A percentile compares a stretch with the other conserved stretches of the same genome.
Conservation (phyloP, 2,329 filamentous ascomycete species). For the Penicillium polonicum region DNA sequence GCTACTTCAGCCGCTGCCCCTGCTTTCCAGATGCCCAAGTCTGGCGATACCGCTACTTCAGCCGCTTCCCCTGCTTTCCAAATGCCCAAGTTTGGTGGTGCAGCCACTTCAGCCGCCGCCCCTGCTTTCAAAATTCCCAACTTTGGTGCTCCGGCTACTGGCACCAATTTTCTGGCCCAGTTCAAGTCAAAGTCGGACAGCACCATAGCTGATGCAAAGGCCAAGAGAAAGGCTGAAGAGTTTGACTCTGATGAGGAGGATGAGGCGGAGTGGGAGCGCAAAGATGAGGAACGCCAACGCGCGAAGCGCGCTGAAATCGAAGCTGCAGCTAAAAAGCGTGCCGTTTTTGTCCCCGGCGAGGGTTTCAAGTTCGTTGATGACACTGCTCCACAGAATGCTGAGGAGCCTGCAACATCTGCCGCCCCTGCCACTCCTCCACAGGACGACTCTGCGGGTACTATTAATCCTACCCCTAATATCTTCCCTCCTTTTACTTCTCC, state of each 20-base stretch:
- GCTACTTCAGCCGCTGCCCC: neutral
- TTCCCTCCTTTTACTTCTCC: neutral
- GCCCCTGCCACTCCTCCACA: neutral
- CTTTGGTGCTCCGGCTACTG: constrained; percentile 26
- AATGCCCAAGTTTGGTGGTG: neutral
- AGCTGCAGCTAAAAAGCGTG: constrained; percentile 35
- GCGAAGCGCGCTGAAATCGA: constrained; percentile 46
- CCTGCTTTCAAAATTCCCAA: constrained; percentile 28
- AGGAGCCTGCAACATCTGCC: constrained; percentile 1
- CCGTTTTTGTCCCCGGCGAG: constrained; percentile 33
- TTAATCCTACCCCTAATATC: neutral
- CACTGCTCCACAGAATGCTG: constrained; percentile 4
- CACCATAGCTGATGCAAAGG: constrained; percentile 45
- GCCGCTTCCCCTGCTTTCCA: constrained; percentile 16
- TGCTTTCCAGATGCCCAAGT: constrained; percentile 30
- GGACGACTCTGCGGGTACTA: neutral
- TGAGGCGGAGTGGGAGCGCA: constrained; percentile 49
- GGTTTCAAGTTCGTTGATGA: constrained; percentile 36
- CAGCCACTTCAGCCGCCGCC: neutral
- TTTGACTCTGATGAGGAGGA: constrained; percentile 55
- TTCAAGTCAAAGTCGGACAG: constrained; percentile 44
- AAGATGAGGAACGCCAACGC: constrained; percentile 47
- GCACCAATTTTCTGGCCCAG: constrained; percentile 43
- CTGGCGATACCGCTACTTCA: constrained; percentile 23
- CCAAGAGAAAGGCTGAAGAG: constrained; percentile 51